Percentiles rank a stretch among this genome's conserved stretches.
These are phyloP conservation scores for Trifolium subterraneum DNA, from an alignment of 306 rosid genomes.

Conservation along the genomic window DNA sequence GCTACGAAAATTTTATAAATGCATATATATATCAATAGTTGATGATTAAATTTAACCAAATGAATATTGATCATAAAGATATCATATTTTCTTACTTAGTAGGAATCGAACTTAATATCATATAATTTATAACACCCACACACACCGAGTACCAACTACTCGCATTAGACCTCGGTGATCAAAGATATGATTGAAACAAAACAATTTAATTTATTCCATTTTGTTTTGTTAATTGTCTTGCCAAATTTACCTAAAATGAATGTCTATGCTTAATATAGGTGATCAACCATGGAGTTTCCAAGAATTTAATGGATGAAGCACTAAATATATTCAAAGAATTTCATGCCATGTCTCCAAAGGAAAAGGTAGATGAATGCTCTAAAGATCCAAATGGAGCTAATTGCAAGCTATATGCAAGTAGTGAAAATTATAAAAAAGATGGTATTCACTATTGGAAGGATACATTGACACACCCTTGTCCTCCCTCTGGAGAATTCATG, in stretches of 20 bases:
- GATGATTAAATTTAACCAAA: neutral
- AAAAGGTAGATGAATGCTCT: conserved; percentile 63
- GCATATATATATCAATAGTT: neutral
- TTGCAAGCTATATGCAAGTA: conserved; percentile 69
- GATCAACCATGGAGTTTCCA: conserved; percentile 72
- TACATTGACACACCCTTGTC: conserved; percentile 64
- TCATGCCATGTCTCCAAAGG: conserved; percentile 62
- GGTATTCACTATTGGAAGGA: conserved; percentile 71
- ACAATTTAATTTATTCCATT: neutral
- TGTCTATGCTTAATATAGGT: conserved; percentile 47
- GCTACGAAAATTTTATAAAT: neutral
- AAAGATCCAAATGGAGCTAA: conserved; percentile 55
- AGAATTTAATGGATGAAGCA: conserved; percentile 49
- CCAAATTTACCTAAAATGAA: neutral
- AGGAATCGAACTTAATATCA: neutral
- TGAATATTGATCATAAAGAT: too few relatives aligned
- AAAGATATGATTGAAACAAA: neutral
- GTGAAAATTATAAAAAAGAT: conserved; percentile 54
- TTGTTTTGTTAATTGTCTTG: neutral
- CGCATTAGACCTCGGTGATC: too few relatives aligned
- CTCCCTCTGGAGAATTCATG: conserved; percentile 53
- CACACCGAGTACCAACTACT: too few relatives aligned
- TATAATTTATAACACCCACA: too few relatives aligned
- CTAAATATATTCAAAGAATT: conserved; percentile 60
- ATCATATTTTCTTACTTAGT: too few relatives aligned